Base-by-base conservation (phyloP, 768 basidiomycete species). In the Tricholoma sp. region DNA sequence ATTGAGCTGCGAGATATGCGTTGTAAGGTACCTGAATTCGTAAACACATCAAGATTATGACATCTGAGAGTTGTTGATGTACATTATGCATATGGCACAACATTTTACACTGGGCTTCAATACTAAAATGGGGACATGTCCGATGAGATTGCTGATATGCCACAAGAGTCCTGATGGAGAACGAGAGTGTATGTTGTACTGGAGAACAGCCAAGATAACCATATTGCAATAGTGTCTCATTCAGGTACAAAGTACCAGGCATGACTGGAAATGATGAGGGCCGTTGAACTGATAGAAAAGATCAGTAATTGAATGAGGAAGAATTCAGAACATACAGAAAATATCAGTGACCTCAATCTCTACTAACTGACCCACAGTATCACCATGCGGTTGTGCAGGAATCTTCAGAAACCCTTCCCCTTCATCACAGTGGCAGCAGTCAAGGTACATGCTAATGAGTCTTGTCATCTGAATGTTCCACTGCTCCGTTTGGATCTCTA, bases 61-160 rank as follows among this genome's bases (percentile, higher is more conserved):
- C 2, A 28, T 24, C 15, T n/a, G 29, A 36, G 31, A 36, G 12
- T 29, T 3, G 28, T 54, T 20, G 18, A 44, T 49, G 20, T 37
- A 59, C 58, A 49, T 59, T 59, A 45, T 60, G 59, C 36, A 60
- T 49, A 54, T 57, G 59, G 52, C 56, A 60, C 24, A 60, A 45
- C 13, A 45, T 54, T 44, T 50, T 60, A 20, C 45, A 57, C 18
- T 57, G 45, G 6, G 56, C 56, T 12, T 57, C 52, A 12, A 60
- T 45, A 32, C 55, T 57, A 34, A 56, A 59, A 13, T 42, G 12
- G 28, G 58, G 58, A 20, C 39, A 59, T 7, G 58, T 60, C n/a
- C 47, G 55, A 33, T 57, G 55, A 29, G 56, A 34, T n/a, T 60
- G 59, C 11, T 32, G 45, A 51, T 53, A 57, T 42, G 50, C 28